Evolutionary conservation across 176 grass and related monocot species (phyloP), one percentile per base, ranked within the genome.

Genomic region (Phyllostachys edulis): DNA sequence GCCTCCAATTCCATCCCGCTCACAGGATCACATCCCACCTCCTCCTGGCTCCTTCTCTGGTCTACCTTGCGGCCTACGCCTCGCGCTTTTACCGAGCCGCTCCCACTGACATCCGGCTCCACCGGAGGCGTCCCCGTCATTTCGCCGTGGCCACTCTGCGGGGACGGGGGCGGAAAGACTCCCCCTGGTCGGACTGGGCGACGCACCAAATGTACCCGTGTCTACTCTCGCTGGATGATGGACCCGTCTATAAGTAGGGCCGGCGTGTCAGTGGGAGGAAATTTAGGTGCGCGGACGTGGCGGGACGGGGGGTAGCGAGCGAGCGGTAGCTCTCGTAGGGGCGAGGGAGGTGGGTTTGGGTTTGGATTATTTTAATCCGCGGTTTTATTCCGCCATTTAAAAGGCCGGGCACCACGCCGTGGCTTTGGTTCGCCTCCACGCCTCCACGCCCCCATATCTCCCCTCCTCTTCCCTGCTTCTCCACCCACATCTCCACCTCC

Each of bases 381-480:
- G 23, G 74, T 67, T 85, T 88, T 85, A 85, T 82, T 88, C 86
- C 73, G 42, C 9, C 84, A 63, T 92, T 89, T 92, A 89, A 83
- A 89, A 87, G 74, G 16, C 42, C 46, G 39, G 66, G 54, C 68
- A 78, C 90, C 57, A 71, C 77, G 65, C 83, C 90, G 55, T 68
- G 38, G 45, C 57, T 39, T 72, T 40, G 71, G 56, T 36, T 85
- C 66, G 15, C 68, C 59, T 75, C 40, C 73, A 70, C 79, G 39
- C 69, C 67, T 57, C n/a, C n/a, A n/a, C n/a, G n/a, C n/a, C 71
- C 55, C 65, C 68, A 60, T 21, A 4, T 18, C 66, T 71, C 71
- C 80, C 85, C 2, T 73, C 69, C 77, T 59, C 42, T 81, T 63
- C 79, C n/a, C n/a, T n/a, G n/a, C 84, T 26, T 20, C 59, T 27